These are phyloP conservation scores for Cordyceps farinosa DNA, from an alignment of 2,329 filamentous ascomycete species.

Conservation along the genomic window DNA sequence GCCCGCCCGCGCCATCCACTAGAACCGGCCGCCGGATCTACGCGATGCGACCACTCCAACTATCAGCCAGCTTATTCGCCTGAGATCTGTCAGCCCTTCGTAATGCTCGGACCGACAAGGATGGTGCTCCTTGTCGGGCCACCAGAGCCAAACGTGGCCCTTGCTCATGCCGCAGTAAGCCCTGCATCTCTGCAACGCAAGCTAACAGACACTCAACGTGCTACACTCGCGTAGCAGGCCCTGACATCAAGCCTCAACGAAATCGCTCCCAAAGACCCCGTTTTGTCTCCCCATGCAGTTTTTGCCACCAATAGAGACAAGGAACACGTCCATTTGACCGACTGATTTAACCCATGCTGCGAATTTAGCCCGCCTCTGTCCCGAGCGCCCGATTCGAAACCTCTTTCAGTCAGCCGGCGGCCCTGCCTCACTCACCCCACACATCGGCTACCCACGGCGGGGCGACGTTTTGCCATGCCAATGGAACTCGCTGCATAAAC, in stretches of 20 bases:
- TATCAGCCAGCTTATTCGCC: neutral
- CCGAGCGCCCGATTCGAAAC: neutral
- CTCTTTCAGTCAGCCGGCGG: neutral
- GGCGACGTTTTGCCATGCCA: neutral
- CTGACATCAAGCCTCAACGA: neutral
- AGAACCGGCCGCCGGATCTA: constrained; percentile 8
- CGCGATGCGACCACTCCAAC: neutral
- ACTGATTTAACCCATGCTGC: no score
- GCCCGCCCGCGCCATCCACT: neutral
- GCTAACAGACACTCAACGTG: neutral
- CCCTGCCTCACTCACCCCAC: neutral
- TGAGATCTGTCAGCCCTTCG: constrained; percentile 3
- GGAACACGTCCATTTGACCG: no score
- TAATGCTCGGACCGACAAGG: neutral
- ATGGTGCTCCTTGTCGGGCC: neutral
- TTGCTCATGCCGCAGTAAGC: neutral
- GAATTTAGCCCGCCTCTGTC: neutral
- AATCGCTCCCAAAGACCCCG: neutral
- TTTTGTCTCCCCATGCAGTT: neutral
- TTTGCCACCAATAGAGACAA: neutral
- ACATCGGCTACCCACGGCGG: neutral
- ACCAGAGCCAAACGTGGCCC: neutral
- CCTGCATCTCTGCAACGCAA: neutral
- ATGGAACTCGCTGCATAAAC: neutral
- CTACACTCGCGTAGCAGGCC: neutral